These are phyloP conservation scores for Mycena rebaudengoi DNA, from an alignment of 768 basidiomycete genomes.

Conservation along the genomic window DNA sequence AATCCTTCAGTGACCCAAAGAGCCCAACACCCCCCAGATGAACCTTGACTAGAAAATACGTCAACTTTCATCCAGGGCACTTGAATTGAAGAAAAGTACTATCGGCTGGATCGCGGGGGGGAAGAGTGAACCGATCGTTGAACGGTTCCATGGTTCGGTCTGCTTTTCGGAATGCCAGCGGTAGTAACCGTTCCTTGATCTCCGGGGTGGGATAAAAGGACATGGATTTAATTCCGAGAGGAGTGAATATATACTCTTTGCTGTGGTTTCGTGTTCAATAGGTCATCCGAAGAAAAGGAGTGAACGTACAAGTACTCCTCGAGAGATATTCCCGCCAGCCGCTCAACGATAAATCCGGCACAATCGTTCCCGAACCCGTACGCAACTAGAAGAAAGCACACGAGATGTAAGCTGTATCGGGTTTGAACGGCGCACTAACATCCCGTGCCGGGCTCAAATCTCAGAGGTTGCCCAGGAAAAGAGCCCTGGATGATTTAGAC, in stretches of 20 bases:
- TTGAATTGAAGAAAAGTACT: slow-evolving; percentile 4
- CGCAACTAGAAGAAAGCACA: slow-evolving; percentile 24
- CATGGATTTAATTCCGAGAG: slow-evolving; percentile 28
- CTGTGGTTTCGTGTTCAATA: slow-evolving; percentile 18
- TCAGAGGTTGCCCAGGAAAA: slow-evolving; percentile 33
- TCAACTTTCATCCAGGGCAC: neutral
- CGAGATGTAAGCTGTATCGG: neutral
- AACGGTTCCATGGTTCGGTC: slow-evolving; percentile 21
- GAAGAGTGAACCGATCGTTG: slow-evolving; percentile 12
- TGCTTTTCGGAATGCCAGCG: slow-evolving; percentile 18
- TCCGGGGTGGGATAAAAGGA: slow-evolving; percentile 32
- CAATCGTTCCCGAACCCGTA: slow-evolving; percentile 37
- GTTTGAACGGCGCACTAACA: slow-evolving; percentile 19
- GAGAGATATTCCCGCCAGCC: slow-evolving; percentile 34
- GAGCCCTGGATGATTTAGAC: slow-evolving; percentile 24
- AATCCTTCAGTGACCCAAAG: slow-evolving; percentile 31
- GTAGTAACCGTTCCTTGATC: slow-evolving; percentile 22
- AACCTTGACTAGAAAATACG: slow-evolving; percentile 20
- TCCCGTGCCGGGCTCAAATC: slow-evolving; percentile 40
- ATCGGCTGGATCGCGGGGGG: slow-evolving; percentile 24
- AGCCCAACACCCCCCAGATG: slow-evolving; percentile 31
- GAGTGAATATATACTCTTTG: slow-evolving; percentile 32
- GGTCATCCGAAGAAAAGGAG: neutral
- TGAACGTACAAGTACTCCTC: slow-evolving; percentile 38
- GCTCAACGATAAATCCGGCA: slow-evolving; percentile 39